Percentiles rank a stretch among this genome's conserved stretches.
phyloP scores from a whole-genome alignment of 441 rosid species.

The Corymbia citriodora region DNA sequence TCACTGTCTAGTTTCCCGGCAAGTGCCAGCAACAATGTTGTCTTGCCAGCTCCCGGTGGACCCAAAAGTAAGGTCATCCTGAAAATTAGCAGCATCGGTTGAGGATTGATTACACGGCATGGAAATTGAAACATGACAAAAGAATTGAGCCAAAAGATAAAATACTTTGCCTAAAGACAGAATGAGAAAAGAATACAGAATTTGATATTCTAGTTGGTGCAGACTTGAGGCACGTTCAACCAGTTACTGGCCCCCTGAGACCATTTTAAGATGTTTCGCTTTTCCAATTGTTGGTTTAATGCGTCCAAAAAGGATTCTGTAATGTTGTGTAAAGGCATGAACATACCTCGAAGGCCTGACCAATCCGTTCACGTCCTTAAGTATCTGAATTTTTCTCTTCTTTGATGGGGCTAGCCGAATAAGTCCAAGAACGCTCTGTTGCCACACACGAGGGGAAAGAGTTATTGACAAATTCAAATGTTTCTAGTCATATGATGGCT shows the following conservation, averaged over 20 bases:
- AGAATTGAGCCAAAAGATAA: neutral
- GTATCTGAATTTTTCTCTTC: conserved; percentile 62
- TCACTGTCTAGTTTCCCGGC: conserved; percentile 65
- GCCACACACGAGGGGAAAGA: neutral
- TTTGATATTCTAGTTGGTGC: neutral
- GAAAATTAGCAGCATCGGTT: neutral
- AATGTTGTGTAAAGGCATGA: neutral
- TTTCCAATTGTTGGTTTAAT: neutral
- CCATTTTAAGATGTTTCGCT: neutral
- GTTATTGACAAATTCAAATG: neutral
- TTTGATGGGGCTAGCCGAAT: conserved; percentile 60
- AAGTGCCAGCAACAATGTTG: conserved; percentile 69
- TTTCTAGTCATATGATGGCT: neutral
- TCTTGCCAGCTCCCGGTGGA: conserved; percentile 88
- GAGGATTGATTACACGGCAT: neutral
- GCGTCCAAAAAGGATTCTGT: neutral
- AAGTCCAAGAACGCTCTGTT: conserved; percentile 49
- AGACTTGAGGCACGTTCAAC: neutral
- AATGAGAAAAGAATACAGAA: neutral
- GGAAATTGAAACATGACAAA: neutral
- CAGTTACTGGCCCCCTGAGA: neutral
- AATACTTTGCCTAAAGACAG: neutral
- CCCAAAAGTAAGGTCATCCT: conserved; percentile 90
- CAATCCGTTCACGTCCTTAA: conserved; percentile 55
- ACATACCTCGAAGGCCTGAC: conserved; percentile 73